phyloP scores from a whole-genome alignment of 2,329 filamentous ascomycete species.

The Botrytis cinerea region DNA sequence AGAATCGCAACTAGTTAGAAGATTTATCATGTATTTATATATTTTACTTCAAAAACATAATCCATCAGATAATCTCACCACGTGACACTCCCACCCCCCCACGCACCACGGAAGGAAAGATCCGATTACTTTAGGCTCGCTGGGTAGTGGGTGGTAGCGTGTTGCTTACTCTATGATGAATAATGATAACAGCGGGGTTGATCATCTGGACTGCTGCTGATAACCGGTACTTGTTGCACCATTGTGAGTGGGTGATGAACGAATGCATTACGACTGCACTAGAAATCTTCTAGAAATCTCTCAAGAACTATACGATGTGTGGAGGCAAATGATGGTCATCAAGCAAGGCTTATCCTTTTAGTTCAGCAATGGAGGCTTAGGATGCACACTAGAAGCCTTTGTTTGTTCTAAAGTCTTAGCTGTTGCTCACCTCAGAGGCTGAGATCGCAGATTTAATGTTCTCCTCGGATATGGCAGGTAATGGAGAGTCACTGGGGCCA shows the following conservation, averaged over 20 bases:
- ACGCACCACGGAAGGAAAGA: not conserved
- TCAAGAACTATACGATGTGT: not conserved
- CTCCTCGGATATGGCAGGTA: not conserved
- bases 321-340: constrained; percentile 5
- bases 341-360: constrained; percentile 4
- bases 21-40: too few species aligned
- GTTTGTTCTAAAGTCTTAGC: constrained; percentile 1
- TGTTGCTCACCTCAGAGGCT: not conserved
- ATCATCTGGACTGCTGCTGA: not conserved
- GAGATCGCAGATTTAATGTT: not conserved
- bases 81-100: not conserved
- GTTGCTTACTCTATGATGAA: too few species aligned
- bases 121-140: not conserved
- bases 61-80: not conserved
- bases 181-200: not conserved
- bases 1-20: too few species aligned
- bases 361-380: not conserved
- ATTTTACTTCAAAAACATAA: too few species aligned
- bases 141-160: too few species aligned
- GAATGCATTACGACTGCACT: not conserved
- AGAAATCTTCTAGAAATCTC: not conserved
- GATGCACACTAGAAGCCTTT: not conserved
- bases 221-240: not conserved
- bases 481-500: not conserved
- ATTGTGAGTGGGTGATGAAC: not conserved